These are phyloP conservation scores for Oryza glumipatula DNA, from an alignment of 176 grass and related monocot species.

Conservation along the genomic window DNA sequence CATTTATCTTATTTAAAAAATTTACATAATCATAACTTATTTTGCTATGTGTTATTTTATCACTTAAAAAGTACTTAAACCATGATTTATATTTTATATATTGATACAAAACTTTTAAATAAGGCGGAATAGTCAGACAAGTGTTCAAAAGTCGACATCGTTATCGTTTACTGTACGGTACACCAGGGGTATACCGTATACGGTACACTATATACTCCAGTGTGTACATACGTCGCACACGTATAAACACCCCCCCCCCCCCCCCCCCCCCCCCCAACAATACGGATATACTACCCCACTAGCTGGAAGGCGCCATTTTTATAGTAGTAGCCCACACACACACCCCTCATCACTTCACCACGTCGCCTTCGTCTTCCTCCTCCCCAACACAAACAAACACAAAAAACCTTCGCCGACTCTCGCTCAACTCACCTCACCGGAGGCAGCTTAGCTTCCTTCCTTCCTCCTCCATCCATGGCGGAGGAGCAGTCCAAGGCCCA, in stretches of 20 bases:
- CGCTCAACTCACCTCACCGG: neutral
- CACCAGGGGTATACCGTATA: neutral
- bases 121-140: too few species aligned
- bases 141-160: too few species aligned
- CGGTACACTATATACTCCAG: neutral
- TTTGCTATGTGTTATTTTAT: too few species aligned
- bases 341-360: neutral
- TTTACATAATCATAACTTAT: too few species aligned
- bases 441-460: neutral
- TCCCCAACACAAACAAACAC: slow-evolving; percentile 1
- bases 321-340: slow-evolving; percentile 29
- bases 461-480: slow-evolving; percentile 38
- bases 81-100: too few species aligned
- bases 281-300: neutral
- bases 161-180: neutral
- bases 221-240: neutral
- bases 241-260: neutral
- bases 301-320: slow-evolving; percentile 37
- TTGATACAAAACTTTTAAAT: too few species aligned
- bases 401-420: neutral
- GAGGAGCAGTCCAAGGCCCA: slow-evolving; percentile 12
- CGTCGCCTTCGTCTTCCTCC: slow-evolving; percentile 22
- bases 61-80: too few species aligned
- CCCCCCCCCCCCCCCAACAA: too few species aligned
- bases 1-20: too few species aligned